A percentile compares a stretch with the other conserved stretches of the same genome.
phyloP scores from a whole-genome alignment of 495 filamentous ascomycete genomes.

The Aspergillus mulundensis region DNA sequence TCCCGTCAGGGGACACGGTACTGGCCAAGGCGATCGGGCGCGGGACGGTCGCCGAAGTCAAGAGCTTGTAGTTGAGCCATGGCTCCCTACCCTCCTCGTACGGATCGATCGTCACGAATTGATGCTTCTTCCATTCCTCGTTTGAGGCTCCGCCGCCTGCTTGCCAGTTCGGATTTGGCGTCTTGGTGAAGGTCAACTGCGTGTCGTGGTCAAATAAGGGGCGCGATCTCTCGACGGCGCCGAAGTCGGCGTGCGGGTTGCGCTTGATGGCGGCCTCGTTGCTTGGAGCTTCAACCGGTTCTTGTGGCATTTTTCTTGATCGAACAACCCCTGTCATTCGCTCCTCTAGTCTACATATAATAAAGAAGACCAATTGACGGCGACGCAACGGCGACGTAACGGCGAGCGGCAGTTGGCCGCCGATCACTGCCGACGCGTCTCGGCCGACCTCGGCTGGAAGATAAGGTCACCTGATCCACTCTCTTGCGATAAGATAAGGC shows the following conservation, averaged over 20 bases:
- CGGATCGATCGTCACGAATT: not conserved
- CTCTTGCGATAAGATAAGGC: not conserved
- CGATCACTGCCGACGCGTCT: not conserved
- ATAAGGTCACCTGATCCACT: no score
- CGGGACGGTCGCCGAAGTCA: not conserved
- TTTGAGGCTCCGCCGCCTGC: not conserved
- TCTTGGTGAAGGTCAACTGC: not conserved
- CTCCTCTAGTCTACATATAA: not conserved
- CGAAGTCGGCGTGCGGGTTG: not conserved
- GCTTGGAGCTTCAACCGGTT: not conserved
- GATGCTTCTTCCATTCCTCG: not conserved
- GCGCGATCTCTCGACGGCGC: not conserved
- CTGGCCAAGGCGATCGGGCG: not conserved
- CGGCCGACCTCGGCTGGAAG: not conserved
- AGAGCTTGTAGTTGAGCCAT: not conserved
- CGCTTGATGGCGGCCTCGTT: not conserved
- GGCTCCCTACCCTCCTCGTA: not conserved
- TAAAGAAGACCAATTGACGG: not conserved
- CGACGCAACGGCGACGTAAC: not conserved
- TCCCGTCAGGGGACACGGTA: not conserved
- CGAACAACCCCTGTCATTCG: not conserved
- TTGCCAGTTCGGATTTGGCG: not conserved
- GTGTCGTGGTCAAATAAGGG: not conserved
- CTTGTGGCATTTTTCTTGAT: not conserved
- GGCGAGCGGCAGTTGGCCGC: not conserved